Evolutionary conservation across 2,329 filamentous ascomycete species (phyloP).

Genomic region (Plenodomus lindquistii): DNA sequence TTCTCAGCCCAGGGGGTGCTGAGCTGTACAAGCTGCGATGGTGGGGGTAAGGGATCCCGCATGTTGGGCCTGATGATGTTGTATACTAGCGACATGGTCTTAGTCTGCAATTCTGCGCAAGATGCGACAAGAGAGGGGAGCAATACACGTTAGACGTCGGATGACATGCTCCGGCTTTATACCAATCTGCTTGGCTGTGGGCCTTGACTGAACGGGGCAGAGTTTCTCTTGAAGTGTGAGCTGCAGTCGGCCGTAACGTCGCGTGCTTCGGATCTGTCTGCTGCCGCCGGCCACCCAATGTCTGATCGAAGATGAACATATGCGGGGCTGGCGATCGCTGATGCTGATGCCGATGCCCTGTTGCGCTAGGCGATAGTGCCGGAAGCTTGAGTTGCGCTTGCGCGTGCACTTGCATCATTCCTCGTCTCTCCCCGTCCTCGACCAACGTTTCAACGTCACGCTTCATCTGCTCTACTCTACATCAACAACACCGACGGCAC

Average conservation of each 20-base stretch:
- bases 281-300: slow-evolving; percentile 6
- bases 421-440: slow-evolving; percentile 10
- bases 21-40: slow-evolving; percentile 59
- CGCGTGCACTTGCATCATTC: slow-evolving; percentile 13
- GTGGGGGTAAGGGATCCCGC: slow-evolving; percentile 71
- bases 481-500: slow-evolving; percentile 8
- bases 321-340: slow-evolving; percentile 13
- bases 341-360: not conserved
- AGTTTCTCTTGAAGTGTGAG: slow-evolving; percentile 2
- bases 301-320: slow-evolving; percentile 10
- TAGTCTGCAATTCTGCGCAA: slow-evolving; percentile 8
- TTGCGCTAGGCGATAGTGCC: slow-evolving; percentile 4
- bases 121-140: slow-evolving; percentile 1
- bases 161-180: slow-evolving; percentile 8
- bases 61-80: slow-evolving; percentile 52
- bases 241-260: not conserved
- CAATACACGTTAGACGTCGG: slow-evolving; percentile 4
- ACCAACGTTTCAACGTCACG: slow-evolving; percentile 2
- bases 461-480: slow-evolving; percentile 1
- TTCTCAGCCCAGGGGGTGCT: slow-evolving; percentile 67
- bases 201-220: not conserved
- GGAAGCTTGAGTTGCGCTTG: slow-evolving; percentile 1
- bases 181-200: not conserved
- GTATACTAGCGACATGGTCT: slow-evolving; percentile 24
- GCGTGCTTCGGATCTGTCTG: slow-evolving; percentile 12